Evolutionary conservation across 1,284 basidiomycete species (phyloP).

Genomic region (Tetrapyrgos nigripes): DNA sequence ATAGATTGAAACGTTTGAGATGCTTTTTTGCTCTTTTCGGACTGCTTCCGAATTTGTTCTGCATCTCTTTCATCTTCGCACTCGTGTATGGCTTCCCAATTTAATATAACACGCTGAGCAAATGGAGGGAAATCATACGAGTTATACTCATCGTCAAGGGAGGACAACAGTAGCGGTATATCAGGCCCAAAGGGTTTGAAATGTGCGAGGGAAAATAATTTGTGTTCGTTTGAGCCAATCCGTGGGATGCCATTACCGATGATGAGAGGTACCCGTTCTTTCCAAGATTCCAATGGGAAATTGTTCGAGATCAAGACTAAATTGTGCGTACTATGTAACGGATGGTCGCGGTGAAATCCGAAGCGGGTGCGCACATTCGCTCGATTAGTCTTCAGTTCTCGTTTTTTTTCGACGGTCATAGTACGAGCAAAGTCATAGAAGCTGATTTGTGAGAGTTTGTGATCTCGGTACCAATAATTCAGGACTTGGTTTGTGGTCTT

Average conservation of each 20-base stretch:
- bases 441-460: background rate
- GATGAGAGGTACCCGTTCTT: constrained; percentile 18
- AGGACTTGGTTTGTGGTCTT: constrained; percentile 1
- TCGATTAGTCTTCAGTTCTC: background rate
- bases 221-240: constrained; percentile 11
- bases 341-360: background rate
- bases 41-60: constrained; percentile 19
- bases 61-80: constrained; percentile 40
- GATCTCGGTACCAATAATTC: constrained; percentile 8
- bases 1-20: background rate
- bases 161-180: background rate
- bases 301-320: too few relatives aligned
- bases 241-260: constrained; percentile 32
- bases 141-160: background rate
- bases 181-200: constrained; percentile 30
- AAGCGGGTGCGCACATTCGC: too few relatives aligned
- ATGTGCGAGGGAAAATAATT: constrained; percentile 27
- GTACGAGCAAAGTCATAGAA: constrained; percentile 15
- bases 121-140: constrained; percentile 19
- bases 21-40: background rate
- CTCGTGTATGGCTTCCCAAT: constrained; percentile 39
- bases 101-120: constrained; percentile 24
- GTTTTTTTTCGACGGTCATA: background rate
- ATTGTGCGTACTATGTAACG: constrained; percentile 16
- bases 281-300: constrained; percentile 15